phyloP scores from a whole-genome alignment of 768 basidiomycete genomes.

The Dendrothele bispora region DNA sequence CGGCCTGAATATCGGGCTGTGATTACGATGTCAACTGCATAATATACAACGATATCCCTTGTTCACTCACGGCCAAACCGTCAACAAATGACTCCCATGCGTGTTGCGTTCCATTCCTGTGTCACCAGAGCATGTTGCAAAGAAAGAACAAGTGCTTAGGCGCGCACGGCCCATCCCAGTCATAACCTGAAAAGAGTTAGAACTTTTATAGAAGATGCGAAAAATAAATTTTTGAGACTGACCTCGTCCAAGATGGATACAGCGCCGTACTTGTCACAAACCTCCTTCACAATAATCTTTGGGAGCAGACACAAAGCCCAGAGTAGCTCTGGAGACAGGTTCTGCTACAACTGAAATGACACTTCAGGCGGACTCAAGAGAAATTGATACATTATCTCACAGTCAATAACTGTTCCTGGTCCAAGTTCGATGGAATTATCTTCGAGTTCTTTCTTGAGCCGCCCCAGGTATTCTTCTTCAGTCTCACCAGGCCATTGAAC shows the following conservation, averaged over 20 bases:
- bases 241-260: constrained; percentile 86
- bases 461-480: constrained; percentile 76
- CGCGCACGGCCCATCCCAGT: constrained; percentile 83
- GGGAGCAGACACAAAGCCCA: constrained; percentile 73
- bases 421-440: constrained; percentile 85
- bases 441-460: constrained; percentile 78
- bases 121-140: too few species aligned
- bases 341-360: constrained; percentile 65
- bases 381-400: constrained; percentile 38
- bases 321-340: constrained; percentile 84
- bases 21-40: background rate
- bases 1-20: constrained; percentile 81
- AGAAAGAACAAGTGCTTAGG: background rate
- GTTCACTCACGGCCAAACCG: constrained; percentile 47
- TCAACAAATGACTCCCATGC: constrained; percentile 85
- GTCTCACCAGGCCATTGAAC: constrained; percentile 69
- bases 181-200: constrained; percentile 54
- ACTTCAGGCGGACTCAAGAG: background rate
- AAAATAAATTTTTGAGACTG: constrained; percentile 11
- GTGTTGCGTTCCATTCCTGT: constrained; percentile 85
- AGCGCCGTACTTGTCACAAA: constrained; percentile 73
- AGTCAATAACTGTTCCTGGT: constrained; percentile 78
- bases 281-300: constrained; percentile 87
- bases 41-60: background rate
- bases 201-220: background rate